Percentiles rank a stretch among this genome's conserved stretches.
phyloP scores from a whole-genome alignment of 2,329 filamentous ascomycete genomes.

The Diatrype stigma region DNA sequence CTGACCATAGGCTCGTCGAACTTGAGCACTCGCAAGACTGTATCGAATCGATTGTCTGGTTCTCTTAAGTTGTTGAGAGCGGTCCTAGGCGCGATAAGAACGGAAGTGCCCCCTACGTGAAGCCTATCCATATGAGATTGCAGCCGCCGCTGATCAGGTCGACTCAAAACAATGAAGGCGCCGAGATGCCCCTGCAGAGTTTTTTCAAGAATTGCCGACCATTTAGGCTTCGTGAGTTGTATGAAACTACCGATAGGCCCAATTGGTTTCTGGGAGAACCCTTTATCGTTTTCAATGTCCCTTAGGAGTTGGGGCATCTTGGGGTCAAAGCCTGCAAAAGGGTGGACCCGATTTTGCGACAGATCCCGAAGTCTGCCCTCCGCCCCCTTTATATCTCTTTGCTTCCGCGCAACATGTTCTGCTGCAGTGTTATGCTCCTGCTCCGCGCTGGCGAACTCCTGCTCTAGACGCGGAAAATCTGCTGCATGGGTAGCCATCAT shows the following conservation, averaged over 20 bases:
- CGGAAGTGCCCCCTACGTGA: constrained; percentile 41
- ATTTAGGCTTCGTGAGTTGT: constrained; percentile 71
- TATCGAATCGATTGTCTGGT: constrained; percentile 68
- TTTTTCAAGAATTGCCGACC: constrained; percentile 78
- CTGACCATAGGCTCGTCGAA: constrained; percentile 76
- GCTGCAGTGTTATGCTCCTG: constrained; percentile 23
- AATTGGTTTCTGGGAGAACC: constrained; percentile 69
- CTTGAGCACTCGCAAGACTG: constrained; percentile 74
- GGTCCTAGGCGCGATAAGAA: constrained; percentile 58
- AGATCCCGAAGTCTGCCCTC: constrained; percentile 49
- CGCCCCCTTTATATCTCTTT: constrained; percentile 48
- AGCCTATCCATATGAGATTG: constrained; percentile 58
- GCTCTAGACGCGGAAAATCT: constrained; percentile 18
- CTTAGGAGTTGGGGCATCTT: constrained; percentile 61
- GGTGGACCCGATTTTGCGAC: constrained; percentile 52
- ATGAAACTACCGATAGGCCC: constrained; percentile 81
- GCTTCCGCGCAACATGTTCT: constrained; percentile 39
- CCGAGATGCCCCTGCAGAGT: constrained; percentile 66
- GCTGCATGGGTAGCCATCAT: constrained; percentile 20
- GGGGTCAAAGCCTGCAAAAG: constrained; percentile 59
- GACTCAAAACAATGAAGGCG: constrained; percentile 77
- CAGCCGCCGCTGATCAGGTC: constrained; percentile 69
- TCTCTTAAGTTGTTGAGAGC: constrained; percentile 65
- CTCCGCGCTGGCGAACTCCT: constrained; percentile 26
- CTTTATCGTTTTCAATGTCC: constrained; percentile 63